Evolutionary conservation across 306 rosid genomes (phyloP), one percentile per base, ranked within the genome.

Genomic region (Bauhinia variegata): DNA sequence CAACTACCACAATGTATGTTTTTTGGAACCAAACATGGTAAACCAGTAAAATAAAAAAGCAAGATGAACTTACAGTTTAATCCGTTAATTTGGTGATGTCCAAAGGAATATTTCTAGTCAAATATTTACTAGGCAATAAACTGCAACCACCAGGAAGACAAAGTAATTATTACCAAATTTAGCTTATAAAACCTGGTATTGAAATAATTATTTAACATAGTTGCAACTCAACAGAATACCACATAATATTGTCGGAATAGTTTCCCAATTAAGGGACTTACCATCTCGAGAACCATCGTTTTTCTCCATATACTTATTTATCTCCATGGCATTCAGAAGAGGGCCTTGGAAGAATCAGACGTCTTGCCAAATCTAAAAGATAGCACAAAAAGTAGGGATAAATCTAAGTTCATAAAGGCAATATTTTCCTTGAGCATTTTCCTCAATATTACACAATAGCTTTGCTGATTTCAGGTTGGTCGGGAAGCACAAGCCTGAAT

Each of bases 281-380:
- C 99, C 92, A 79, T 93, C 99, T 47, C 79, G 47, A 70, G 97
- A 85, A 68, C 97, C 99, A 36, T 68, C 86, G 19, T 66, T 90
- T 80, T 84, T 90, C 84, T 93, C 80, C 54, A 93, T 70, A 80
- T 90, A 85, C 79, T 78, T 85, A 71, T 80, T 90, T 60, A 93
- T 90, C 84, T 93, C 99, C 92, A 93, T 84, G 11, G 97, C 99
- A 80, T 93, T 93, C 67, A 93, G 18, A 67, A 93, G 92, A 37
- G 99, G 99, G 6, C 99, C 68, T 67, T 65, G 60, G 88, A 47
- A 77, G 99, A 93, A 80, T 93, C 96, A 16, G 90, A 60, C 16
- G 97, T 86, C 77, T 88, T 88, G 66, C 72, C 88, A 80, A 93
- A 93, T 71, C 65, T 74, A 77, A 93, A 93, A 14, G 84, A 80